These are phyloP conservation scores for Salix viminalis DNA, from an alignment of 345 rosid species.

Conservation along the genomic window DNA sequence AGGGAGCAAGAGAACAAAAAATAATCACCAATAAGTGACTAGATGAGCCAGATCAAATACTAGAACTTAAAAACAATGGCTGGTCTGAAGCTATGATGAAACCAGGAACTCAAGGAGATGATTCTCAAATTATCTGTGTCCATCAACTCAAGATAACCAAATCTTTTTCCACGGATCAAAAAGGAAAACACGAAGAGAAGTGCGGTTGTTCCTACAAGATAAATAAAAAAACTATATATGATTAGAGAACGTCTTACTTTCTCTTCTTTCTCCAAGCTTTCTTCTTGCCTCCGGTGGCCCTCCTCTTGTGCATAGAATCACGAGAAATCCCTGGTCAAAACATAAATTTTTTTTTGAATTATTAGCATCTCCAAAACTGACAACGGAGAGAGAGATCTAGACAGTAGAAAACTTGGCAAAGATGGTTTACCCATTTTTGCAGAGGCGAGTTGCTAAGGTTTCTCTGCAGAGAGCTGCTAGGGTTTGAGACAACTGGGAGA, in stretches of 20 bases:
- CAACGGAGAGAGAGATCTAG: not conserved
- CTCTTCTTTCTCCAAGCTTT: conserved; percentile 94
- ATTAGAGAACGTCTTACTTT: conserved; percentile 37
- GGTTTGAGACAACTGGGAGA: not conserved
- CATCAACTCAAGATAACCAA: not conserved
- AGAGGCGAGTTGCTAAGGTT: not conserved
- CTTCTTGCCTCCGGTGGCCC: conserved; percentile 92
- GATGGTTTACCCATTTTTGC: not conserved
- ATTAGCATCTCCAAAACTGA: not conserved
- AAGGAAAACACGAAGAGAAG: not conserved
- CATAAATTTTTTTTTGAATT: not conserved
- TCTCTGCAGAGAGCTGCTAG: not conserved
- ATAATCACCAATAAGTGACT: not conserved
- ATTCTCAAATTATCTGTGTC: not conserved
- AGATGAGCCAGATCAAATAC: not conserved
- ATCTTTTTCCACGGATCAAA: not conserved
- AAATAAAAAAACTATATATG: not conserved
- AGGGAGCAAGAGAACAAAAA: not conserved
- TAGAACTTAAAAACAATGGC: too few species aligned
- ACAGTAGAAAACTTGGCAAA: not conserved
- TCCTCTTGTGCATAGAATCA: conserved; percentile 90
- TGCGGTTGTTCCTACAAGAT: not conserved
- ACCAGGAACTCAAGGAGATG: not conserved
- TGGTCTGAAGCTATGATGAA: not conserved
- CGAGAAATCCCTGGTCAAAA: conserved; percentile 61